A percentile compares a stretch with the other conserved stretches of the same genome.
Evolutionary conservation across 83 land plant species (phyloP).

Genomic region (Picea abies): DNA sequence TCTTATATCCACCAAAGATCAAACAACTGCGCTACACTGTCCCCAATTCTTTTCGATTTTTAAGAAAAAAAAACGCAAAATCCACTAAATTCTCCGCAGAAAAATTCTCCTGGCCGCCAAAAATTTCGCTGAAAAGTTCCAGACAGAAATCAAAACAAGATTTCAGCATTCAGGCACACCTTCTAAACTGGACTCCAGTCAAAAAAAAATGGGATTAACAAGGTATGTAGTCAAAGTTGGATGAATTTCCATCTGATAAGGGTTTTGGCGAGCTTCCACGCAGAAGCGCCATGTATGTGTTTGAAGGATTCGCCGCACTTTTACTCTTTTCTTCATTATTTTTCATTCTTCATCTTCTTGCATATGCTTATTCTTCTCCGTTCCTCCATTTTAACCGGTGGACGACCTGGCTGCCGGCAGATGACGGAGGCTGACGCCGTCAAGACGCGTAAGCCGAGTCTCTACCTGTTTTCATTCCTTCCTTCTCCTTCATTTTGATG

Average conservation of each 20-base stretch:
- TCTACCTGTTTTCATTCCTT: too few species aligned
- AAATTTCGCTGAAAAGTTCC: neutral
- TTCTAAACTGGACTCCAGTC: neutral
- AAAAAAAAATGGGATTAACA: neutral
- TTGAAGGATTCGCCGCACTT: neutral
- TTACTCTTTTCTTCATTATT: too few species aligned
- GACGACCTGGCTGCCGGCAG: too few species aligned
- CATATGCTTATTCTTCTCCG: neutral
- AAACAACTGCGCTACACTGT: too few species aligned
- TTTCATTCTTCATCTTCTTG: neutral
- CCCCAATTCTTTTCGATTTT: too few species aligned
- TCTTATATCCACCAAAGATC: too few species aligned
- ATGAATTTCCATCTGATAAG: neutral
- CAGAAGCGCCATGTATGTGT: neutral
- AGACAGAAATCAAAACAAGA: neutral
- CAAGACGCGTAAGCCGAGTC: too few species aligned
- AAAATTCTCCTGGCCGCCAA: neutral
- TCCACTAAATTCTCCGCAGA: neutral
- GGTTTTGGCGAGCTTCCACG: neutral
- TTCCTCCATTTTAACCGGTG: neutral
- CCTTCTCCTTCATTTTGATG: too few species aligned
- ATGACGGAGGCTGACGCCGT: too few species aligned
- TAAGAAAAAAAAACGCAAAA: neutral
- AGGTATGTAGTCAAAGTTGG: neutral
- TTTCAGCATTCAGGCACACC: neutral